These are phyloP conservation scores for Neurospora intermedia DNA, from an alignment of 495 filamentous ascomycete genomes.

Conservation along the genomic window DNA sequence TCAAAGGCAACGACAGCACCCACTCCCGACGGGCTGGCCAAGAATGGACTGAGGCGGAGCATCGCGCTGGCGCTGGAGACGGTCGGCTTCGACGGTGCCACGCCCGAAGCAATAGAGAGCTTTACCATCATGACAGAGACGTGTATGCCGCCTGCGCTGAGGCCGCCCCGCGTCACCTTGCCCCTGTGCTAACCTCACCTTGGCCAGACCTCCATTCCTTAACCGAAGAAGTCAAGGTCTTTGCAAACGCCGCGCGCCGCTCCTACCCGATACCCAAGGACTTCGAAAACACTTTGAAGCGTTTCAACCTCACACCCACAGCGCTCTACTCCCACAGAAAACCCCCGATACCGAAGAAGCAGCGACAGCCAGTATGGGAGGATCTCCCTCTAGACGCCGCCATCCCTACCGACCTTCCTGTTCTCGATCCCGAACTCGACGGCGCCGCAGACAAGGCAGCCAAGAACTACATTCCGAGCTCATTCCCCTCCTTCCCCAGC, in stretches of 20 bases:
- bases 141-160: conserved; percentile 17
- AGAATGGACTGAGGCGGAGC: conserved; percentile 26
- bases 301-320: conserved; percentile 24
- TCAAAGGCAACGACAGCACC: background rate
- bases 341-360: conserved; percentile 24
- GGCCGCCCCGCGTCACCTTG: background rate
- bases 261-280: conserved; percentile 26
- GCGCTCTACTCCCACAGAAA: conserved; percentile 31
- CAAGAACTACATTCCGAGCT: conserved; percentile 30
- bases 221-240: conserved; percentile 18
- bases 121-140: conserved; percentile 28
- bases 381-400: conserved; percentile 19
- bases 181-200: conserved; percentile 5
- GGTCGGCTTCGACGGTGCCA: conserved; percentile 32
- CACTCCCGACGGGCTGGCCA: conserved; percentile 23
- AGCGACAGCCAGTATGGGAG: conserved; percentile 19
- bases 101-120: conserved; percentile 31
- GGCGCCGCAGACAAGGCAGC: conserved; percentile 31
- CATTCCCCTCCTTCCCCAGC: conserved; percentile 35
- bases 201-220: conserved; percentile 25
- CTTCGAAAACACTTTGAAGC: conserved; percentile 27
- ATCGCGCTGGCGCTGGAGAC: conserved; percentile 28
- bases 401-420: conserved; percentile 26
- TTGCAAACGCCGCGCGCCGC: conserved; percentile 27
- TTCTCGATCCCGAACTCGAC: conserved; percentile 30